These are phyloP conservation scores for Brassica nigra DNA, from an alignment of 345 rosid species.

Conservation along the genomic window DNA sequence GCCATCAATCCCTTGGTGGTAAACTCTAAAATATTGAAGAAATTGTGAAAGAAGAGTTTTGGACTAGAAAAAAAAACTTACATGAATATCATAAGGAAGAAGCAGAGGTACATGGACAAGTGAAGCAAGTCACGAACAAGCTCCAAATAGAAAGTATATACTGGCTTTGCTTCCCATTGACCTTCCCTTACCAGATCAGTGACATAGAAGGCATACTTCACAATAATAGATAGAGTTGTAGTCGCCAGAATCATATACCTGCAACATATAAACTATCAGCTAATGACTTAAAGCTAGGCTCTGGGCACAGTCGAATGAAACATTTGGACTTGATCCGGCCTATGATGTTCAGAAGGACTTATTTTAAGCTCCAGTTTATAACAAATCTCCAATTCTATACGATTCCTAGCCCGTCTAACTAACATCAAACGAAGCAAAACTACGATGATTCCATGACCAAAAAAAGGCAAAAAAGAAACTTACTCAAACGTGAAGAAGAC, in stretches of 20 bases:
- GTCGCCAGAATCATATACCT: slow-evolving; percentile 98
- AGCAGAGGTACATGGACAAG: slow-evolving; percentile 91
- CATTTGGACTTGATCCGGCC: too few relatives aligned
- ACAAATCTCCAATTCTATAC: background rate
- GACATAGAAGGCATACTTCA: slow-evolving; percentile 84
- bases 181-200: slow-evolving; percentile 95
- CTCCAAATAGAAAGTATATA: slow-evolving; percentile 93
- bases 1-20: background rate
- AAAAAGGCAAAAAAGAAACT: slow-evolving; percentile 35
- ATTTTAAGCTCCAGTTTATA: too few relatives aligned
- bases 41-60: too few relatives aligned
- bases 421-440: too few relatives aligned
- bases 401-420: too few relatives aligned
- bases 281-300: background rate
- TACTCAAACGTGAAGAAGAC: slow-evolving; percentile 96
- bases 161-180: slow-evolving; percentile 93
- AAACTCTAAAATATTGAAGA: too few relatives aligned
- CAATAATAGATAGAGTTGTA: slow-evolving; percentile 77
- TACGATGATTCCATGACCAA: background rate
- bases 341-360: background rate
- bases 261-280: slow-evolving; percentile 17
- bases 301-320: too few relatives aligned
- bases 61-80: slow-evolving; percentile 44
- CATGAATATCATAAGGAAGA: slow-evolving; percentile 95
- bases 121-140: slow-evolving; percentile 94